A percentile compares a stretch with the other conserved stretches of the same genome.
Conservation (phyloP, 176 grass and related monocot genomes). For the Tillandsia fasciculata region DNA sequence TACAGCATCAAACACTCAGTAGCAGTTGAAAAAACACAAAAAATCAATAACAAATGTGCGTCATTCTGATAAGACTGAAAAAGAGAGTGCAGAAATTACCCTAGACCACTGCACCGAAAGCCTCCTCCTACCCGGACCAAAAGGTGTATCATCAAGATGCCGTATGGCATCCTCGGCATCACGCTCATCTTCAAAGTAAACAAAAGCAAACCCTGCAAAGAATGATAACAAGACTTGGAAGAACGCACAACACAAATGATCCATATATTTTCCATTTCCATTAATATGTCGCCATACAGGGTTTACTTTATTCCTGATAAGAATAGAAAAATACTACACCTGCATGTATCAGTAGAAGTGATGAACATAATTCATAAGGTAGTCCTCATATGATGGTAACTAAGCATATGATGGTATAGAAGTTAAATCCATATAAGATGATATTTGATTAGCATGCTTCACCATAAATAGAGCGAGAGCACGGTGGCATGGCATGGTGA, state of each 20-base stretch:
- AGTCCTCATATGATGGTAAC: conserved; percentile 18
- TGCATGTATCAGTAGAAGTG: conserved; percentile 48
- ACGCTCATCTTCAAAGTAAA: conserved; percentile 70
- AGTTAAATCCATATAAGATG: conserved; percentile 48
- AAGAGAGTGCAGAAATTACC: conserved; percentile 17
- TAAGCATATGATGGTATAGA: conserved; percentile 49
- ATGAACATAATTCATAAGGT: conserved; percentile 17
- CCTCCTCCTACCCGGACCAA: conserved; percentile 52
- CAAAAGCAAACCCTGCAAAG: conserved; percentile 61
- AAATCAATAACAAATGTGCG: background rate
- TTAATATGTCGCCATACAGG: conserved; percentile 10
- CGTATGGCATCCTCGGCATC: conserved; percentile 79
- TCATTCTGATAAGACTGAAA: background rate
- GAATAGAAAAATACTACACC: conserved; percentile 55
- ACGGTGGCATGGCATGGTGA: conserved; percentile 23
- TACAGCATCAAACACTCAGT: background rate
- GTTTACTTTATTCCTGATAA: conserved; percentile 16
- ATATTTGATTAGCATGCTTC: conserved; percentile 44
- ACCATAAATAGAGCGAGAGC: conserved; percentile 35
- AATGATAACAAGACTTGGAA: background rate
- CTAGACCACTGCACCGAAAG: conserved; percentile 88
- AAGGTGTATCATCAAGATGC: conserved; percentile 41
- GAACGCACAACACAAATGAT: background rate
- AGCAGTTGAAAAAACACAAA: background rate
- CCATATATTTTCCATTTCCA: background rate